Conservation (phyloP, 768 basidiomycete genomes). For the Cystofilobasidium capitatum region DNA sequence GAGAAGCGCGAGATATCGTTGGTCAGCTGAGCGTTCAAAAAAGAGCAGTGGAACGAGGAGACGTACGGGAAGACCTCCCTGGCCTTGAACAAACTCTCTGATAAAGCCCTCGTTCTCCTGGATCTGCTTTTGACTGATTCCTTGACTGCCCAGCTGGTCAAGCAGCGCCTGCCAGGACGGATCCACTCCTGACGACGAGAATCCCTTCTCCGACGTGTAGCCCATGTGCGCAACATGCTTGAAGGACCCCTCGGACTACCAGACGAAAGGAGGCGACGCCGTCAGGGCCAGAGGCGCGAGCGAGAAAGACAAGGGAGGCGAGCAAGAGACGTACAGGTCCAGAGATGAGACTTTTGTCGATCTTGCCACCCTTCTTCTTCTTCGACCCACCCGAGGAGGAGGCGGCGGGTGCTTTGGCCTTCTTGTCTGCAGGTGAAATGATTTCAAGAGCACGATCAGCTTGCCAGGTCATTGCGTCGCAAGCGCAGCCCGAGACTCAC, state of each 20-base stretch:
- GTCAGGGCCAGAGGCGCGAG: background rate
- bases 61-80: conserved; percentile 37
- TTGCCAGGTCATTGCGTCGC: background rate
- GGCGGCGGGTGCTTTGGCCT: conserved; percentile 32
- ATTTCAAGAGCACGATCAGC: background rate
- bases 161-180: conserved; percentile 75
- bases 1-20: background rate
- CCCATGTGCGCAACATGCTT: conserved; percentile 92
- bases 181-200: conserved; percentile 76
- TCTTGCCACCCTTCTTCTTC: conserved; percentile 56
- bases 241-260: conserved; percentile 49
- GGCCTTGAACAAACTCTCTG: conserved; percentile 62
- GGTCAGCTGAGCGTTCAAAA: background rate
- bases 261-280: background rate
- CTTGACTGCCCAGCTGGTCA: conserved; percentile 52
- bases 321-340: conserved; percentile 46
- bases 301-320: background rate
- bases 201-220: conserved; percentile 76
- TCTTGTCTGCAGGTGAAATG: conserved; percentile 30
- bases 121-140: conserved; percentile 58
- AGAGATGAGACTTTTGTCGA: conserved; percentile 89
- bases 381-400: conserved; percentile 23
- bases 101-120: conserved; percentile 79
- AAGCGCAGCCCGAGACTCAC: conserved; percentile 29
- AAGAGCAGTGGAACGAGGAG: background rate